phyloP scores from a whole-genome alignment of 371 early-diverging fungal genomes.

The Quaeritorhiza haematococci region DNA sequence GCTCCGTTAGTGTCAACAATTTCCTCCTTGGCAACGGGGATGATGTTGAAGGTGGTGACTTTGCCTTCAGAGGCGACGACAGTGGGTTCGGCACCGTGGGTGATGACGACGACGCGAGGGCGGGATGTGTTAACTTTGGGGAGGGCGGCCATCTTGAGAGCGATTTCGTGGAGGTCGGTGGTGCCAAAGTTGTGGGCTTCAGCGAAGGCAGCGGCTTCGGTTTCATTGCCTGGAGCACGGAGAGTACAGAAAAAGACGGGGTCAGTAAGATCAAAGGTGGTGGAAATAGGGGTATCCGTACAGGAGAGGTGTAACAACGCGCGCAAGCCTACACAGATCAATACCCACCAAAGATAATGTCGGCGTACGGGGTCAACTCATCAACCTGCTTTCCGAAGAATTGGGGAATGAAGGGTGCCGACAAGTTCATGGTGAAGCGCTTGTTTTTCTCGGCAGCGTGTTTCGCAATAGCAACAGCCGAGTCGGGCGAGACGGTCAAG shows the following conservation, averaged over 20 bases:
- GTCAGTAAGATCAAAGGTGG: neutral
- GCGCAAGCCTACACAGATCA: neutral
- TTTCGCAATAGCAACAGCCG: slow-evolving; percentile 77
- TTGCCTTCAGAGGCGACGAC: slow-evolving; percentile 64
- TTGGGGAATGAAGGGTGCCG: slow-evolving; percentile 91
- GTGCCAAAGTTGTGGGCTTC: slow-evolving; percentile 52
- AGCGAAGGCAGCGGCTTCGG: slow-evolving; percentile 85
- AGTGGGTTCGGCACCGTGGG: slow-evolving; percentile 80
- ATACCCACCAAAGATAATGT: slow-evolving; percentile 77
- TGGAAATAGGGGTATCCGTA: neutral
- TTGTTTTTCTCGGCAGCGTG: slow-evolving; percentile 78
- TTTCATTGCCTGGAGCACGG: slow-evolving; percentile 63
- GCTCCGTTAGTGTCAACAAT: slow-evolving; percentile 96
- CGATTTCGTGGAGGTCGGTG: slow-evolving; percentile 67
- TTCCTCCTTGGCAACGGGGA: slow-evolving; percentile 56
- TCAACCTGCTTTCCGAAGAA: slow-evolving; percentile 84
- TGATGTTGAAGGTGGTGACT: slow-evolving; percentile 62
- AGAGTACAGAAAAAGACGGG: neutral
- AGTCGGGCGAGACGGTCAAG: slow-evolving; percentile 78
- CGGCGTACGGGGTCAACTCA: slow-evolving; percentile 74
- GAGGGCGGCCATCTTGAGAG: slow-evolving; percentile 71
- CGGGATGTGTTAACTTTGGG: slow-evolving; percentile 69
- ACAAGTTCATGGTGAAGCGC: slow-evolving; percentile 84
- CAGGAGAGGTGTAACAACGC: neutral
- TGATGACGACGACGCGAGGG: slow-evolving; percentile 85